Base-by-base conservation (phyloP, 768 basidiomycete species). In the Hericium alpestre region DNA sequence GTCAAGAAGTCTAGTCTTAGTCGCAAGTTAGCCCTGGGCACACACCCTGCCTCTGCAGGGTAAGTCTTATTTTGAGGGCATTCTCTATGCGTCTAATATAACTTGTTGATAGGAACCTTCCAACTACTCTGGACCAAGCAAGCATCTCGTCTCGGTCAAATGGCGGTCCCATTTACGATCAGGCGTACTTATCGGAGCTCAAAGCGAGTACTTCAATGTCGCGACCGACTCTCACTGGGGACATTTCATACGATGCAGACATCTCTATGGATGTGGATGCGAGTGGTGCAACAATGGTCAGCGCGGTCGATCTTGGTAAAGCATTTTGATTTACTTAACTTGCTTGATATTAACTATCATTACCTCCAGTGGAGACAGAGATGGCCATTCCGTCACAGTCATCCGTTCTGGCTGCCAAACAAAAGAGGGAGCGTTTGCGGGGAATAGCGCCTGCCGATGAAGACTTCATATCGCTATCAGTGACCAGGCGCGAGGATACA, bases 1-100 rank as follows among this genome's bases (percentile, higher is more conserved):
- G 73, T 92, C 16, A 92, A 90, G 68, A 93, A 90, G 70, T 90
- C 87, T 2, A 84, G 69, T 54, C 73, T 92, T 47, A 91, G 89
- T 64, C 73, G 74, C 59, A 87, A 86, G 62, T 65, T 88, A 59
- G 65, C 79, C 1, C 69, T 86, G 43, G 79, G 80, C 13, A 77
- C 73, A 50, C 78, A 78, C 67, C 74, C 82, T 53, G 72, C 79
- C 10, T 57, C 62, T 9, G 47, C 62, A 55, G 54, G 54, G 69
- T 66, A 48, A 38, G 55, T 50, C 43, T 38, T 27, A 13, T 22
- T 6, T 43, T 12, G 4, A 15, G 56, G 52, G 56, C 59, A 54
- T 23, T 32, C 47, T 41, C 48, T 52, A 15, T 48, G 46, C 50
- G 38, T 46, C 56, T 16, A 41, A 53, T 56, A 52, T 27, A 23